Percentiles rank a stretch among this genome's conserved stretches.
Conservation (phyloP, 306 rosid species). For the Fagus crenata region DNA sequence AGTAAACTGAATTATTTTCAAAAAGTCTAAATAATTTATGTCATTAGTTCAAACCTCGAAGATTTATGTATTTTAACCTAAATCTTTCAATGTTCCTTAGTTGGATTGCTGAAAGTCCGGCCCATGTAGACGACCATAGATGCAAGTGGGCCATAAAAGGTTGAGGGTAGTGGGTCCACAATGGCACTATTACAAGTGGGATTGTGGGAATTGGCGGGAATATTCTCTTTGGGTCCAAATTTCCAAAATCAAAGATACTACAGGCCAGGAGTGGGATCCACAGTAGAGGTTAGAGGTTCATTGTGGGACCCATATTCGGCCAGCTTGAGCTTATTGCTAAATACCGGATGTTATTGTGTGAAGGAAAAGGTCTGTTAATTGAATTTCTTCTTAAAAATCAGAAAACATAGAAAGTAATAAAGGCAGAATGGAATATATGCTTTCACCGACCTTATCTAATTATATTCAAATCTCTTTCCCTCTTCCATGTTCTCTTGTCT, state of each 20-base stretch:
- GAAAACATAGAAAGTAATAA: background rate
- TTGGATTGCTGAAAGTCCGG: background rate
- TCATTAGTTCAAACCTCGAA: too few relatives aligned
- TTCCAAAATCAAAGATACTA: background rate
- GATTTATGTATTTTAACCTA: too few relatives aligned
- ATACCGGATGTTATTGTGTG: too few relatives aligned
- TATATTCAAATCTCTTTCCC: constrained; percentile 19
- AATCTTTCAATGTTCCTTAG: too few relatives aligned
- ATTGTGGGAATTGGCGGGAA: background rate
- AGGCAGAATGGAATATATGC: constrained; percentile 19
- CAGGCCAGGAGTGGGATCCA: constrained; percentile 4
- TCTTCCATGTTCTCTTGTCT: constrained; percentile 25
- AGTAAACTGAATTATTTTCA: too few relatives aligned
- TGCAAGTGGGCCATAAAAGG: constrained; percentile 12
- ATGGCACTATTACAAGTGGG: constrained; percentile 23
- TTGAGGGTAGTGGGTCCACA: background rate
- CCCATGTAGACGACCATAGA: background rate
- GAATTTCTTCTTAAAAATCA: background rate
- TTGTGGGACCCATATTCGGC: background rate
- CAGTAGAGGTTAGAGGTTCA: too few relatives aligned
- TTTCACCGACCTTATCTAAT: constrained; percentile 43
- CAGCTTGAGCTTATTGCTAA: too few relatives aligned
- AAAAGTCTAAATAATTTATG: too few relatives aligned
- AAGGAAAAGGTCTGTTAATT: background rate
- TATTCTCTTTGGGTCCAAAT: constrained; percentile 15